Evolutionary conservation across 2,329 filamentous ascomycete genomes (phyloP).

Genomic region (Fulvia fulva): DNA sequence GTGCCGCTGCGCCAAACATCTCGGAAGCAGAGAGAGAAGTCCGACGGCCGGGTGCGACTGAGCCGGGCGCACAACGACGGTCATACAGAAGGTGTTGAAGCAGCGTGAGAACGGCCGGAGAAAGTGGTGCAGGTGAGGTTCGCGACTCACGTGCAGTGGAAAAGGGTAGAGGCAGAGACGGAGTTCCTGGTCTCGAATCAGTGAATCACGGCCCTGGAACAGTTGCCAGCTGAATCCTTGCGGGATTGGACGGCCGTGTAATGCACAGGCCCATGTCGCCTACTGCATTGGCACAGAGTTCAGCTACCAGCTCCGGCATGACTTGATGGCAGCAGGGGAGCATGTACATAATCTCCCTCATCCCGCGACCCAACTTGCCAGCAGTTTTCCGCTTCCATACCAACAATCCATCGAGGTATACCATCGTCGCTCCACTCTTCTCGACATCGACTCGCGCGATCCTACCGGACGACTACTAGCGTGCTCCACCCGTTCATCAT

Average conservation of each 20-base stretch:
- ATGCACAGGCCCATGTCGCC: not conserved
- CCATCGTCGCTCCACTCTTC: not conserved
- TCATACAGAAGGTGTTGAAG: not conserved
- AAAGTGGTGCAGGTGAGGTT: not conserved
- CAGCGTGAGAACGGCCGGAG: not conserved
- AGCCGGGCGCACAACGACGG: not conserved
- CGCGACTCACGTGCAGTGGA: not conserved
- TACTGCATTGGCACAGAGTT: not conserved
- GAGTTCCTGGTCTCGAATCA: not conserved
- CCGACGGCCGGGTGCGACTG: not conserved
- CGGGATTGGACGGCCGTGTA: not conserved
- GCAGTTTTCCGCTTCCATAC: not conserved
- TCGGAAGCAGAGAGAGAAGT: not conserved
- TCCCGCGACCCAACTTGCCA: not conserved
- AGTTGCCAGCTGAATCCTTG: not conserved
- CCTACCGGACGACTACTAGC: not conserved
- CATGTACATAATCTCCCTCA: not conserved
- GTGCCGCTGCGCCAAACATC: not conserved
- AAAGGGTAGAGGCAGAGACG: too few relatives aligned
- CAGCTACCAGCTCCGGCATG: not conserved
- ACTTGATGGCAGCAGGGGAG: not conserved
- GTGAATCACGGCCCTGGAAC: not conserved
- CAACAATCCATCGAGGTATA: not conserved
- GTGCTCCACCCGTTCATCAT: conserved; percentile 12
- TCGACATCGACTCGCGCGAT: not conserved